Conservation (phyloP, 352 stramenopile genomes). For the Chrysophaeum taylorii region DNA sequence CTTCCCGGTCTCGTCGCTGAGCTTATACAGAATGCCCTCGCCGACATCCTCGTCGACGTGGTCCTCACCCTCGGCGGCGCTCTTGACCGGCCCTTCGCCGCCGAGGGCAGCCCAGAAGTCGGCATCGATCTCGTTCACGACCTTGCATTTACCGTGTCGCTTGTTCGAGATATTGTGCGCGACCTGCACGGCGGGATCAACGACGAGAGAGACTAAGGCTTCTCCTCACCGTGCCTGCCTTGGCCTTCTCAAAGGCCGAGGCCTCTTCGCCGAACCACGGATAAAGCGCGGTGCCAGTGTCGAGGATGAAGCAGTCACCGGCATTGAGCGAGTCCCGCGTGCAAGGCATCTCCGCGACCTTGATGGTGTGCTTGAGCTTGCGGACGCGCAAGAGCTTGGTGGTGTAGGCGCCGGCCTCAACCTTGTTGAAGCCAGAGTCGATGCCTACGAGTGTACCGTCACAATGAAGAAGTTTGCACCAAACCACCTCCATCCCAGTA, state of each 20-base stretch:
- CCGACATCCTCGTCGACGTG: conserved; percentile 50
- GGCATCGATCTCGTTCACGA: conserved; percentile 69
- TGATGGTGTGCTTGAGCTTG: conserved; percentile 73
- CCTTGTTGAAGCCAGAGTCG: conserved; percentile 76
- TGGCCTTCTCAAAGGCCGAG: conserved; percentile 68
- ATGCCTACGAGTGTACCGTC: too few species aligned
- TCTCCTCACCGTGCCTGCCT: conserved; percentile 70
- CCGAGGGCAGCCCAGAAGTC: conserved; percentile 81
- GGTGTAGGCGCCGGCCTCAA: conserved; percentile 72
- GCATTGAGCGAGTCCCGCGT: conserved; percentile 67
- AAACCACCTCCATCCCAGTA: conserved; percentile 82
- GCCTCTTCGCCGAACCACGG: conserved; percentile 42
- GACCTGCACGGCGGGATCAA: too few species aligned
- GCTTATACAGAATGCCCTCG: conserved; percentile 40
- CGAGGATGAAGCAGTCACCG: conserved; percentile 86
- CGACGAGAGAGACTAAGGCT: too few species aligned
- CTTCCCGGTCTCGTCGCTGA: conserved; percentile 25
- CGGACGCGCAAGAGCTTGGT: conserved; percentile 64
- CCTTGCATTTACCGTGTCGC: conserved; percentile 49
- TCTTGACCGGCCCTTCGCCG: conserved; percentile 47
- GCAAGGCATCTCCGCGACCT: conserved; percentile 67
- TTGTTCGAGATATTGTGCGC: conserved; percentile 71
- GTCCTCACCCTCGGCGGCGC: conserved; percentile 44
- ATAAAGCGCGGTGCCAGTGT: conserved; percentile 78
- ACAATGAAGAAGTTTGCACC: too few species aligned